These are phyloP conservation scores for Trichoderma sp. DNA, from an alignment of 2,329 filamentous ascomycete genomes.

Conservation along the genomic window DNA sequence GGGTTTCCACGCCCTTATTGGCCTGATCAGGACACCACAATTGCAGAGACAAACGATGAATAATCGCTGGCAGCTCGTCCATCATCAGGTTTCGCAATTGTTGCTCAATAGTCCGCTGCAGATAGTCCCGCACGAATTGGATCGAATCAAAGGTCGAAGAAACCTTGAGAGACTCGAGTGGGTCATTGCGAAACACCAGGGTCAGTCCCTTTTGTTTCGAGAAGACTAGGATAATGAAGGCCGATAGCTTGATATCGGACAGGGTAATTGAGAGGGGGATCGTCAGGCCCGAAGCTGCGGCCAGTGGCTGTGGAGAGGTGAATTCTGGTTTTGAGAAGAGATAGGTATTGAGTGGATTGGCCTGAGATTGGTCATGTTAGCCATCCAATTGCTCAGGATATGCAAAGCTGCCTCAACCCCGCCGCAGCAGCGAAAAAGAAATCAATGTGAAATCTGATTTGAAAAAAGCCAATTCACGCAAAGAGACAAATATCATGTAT, in stretches of 20 bases:
- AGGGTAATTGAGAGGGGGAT: conserved; percentile 97
- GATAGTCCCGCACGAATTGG: conserved; percentile 94
- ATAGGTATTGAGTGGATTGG: conserved; percentile 96
- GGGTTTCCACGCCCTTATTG: conserved; percentile 49
- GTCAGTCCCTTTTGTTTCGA: conserved; percentile 97
- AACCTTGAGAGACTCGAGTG: conserved; percentile 95
- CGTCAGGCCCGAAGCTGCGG: conserved; percentile 86
- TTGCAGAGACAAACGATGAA: conserved; percentile 85
- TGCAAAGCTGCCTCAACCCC: neutral
- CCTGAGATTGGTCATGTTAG: conserved; percentile 48
- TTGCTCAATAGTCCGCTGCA: conserved; percentile 93
- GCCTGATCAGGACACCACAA: conserved; percentile 86
- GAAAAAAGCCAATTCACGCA: neutral
- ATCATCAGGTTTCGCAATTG: conserved; percentile 94
- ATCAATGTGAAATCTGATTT: neutral
- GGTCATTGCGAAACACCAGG: conserved; percentile 96
- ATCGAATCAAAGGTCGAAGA: conserved; percentile 99
- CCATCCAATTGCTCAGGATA: neutral
- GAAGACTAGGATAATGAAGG: conserved; percentile 97
- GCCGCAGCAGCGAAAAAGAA: neutral
- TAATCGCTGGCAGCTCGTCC: conserved; percentile 96
- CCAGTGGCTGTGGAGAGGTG: conserved; percentile 88
- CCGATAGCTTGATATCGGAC: conserved; percentile 92
- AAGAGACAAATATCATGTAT: neutral
- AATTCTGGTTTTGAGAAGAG: conserved; percentile 88